Conservation (phyloP, 2,329 filamentous ascomycete species). For the Emergomyces orientalis region DNA sequence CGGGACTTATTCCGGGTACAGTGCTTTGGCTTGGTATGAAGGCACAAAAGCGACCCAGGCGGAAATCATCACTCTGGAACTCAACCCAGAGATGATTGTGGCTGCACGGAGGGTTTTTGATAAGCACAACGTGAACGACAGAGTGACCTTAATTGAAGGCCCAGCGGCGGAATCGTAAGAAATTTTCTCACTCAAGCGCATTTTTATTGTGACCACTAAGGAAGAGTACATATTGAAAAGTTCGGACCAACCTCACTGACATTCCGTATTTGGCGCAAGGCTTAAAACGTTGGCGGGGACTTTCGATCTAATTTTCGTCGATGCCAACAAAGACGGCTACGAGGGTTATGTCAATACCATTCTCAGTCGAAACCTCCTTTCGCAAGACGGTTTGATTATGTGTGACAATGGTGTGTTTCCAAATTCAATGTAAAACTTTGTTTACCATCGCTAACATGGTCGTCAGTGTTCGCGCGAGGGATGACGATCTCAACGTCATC, state of each 20-base stretch:
- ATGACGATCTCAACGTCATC: background rate
- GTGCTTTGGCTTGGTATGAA: background rate
- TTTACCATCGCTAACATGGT: background rate
- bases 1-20: background rate
- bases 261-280: background rate
- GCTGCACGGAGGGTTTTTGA: background rate
- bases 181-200: background rate
- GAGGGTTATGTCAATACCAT: background rate
- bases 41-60: background rate
- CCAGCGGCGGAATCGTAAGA: background rate
- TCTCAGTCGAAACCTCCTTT: background rate
- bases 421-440: background rate
- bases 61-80: constrained; percentile 2
- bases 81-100: constrained; percentile 1
- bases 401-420: background rate
- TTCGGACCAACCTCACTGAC: background rate
- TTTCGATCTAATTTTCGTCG: constrained; percentile 1
- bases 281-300: background rate
- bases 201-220: background rate
- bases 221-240: background rate
- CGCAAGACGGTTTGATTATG: background rate
- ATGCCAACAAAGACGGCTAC: background rate
- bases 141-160: background rate
- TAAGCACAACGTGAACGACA: background rate
- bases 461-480: background rate